These are phyloP conservation scores for Aspergillus bridgeri DNA, from an alignment of 495 filamentous ascomycete genomes.

Conservation along the genomic window DNA sequence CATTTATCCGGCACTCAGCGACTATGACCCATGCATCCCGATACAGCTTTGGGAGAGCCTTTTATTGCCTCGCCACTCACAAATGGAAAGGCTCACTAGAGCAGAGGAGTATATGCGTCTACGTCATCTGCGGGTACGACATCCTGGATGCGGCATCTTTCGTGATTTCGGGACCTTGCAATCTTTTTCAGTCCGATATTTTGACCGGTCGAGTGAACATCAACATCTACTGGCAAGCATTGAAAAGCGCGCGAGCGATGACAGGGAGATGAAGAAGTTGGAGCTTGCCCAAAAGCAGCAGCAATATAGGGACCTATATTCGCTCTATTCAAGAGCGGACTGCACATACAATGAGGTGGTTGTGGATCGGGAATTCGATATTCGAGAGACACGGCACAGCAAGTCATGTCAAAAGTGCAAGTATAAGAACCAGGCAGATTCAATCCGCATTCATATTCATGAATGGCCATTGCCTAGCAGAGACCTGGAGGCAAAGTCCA, in stretches of 20 bases:
- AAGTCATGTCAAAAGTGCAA: constrained; percentile 29
- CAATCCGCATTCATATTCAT: constrained; percentile 48
- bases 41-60: constrained; percentile 41
- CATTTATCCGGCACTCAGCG: constrained; percentile 35
- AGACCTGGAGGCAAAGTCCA: constrained; percentile 33
- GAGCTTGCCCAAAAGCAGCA: constrained; percentile 38
- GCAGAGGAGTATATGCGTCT: constrained; percentile 50
- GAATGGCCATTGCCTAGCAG: constrained; percentile 61
- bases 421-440: constrained; percentile 20
- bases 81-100: constrained; percentile 47
- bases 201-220: constrained; percentile 42
- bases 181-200: constrained; percentile 55
- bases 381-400: constrained; percentile 18
- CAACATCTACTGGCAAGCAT: constrained; percentile 41
- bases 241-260: constrained; percentile 24
- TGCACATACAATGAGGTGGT: constrained; percentile 28
- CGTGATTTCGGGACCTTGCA: constrained; percentile 12
- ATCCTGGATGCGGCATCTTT: constrained; percentile 32
- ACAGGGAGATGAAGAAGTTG: constrained; percentile 32
- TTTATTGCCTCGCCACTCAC: constrained; percentile 42
- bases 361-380: constrained; percentile 5
- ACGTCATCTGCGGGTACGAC: constrained; percentile 19
- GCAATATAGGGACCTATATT: constrained; percentile 33
- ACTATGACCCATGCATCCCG: constrained; percentile 52
- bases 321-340: constrained; percentile 7